These are phyloP conservation scores for Plenodomus tracheiphilus DNA, from an alignment of 2,329 filamentous ascomycete genomes.

Conservation along the genomic window DNA sequence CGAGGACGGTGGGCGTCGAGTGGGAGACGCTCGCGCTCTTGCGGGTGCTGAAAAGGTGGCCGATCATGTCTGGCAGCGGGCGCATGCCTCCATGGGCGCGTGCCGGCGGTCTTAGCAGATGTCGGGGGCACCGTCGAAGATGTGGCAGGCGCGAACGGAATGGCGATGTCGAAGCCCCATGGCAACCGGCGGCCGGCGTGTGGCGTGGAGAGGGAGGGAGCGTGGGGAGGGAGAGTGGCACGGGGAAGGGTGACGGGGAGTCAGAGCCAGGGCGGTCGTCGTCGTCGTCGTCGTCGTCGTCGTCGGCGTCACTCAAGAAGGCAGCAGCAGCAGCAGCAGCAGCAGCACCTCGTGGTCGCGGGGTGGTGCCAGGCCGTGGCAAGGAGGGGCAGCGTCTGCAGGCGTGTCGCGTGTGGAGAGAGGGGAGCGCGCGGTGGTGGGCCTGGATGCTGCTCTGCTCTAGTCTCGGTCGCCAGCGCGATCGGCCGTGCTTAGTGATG, in stretches of 20 bases:
- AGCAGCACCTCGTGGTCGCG: neutral
- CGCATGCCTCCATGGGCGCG: conserved; percentile 17
- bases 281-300: conserved; percentile 9
- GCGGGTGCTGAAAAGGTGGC: conserved; percentile 46
- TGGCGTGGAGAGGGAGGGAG: conserved; percentile 1
- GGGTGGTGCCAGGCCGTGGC: neutral
- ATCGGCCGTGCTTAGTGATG: conserved; percentile 1
- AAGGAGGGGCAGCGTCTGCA: neutral
- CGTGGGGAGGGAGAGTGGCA: conserved; percentile 1
- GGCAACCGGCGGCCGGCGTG: conserved; percentile 14
- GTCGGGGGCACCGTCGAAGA: conserved; percentile 17
- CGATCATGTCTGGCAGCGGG: conserved; percentile 43
- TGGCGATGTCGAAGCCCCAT: conserved; percentile 33
- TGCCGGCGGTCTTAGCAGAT: conserved; percentile 15
- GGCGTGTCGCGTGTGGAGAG: conserved; percentile 4
- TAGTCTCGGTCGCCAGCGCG: neutral
- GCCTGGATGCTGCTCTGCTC: neutral
- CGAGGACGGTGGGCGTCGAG: conserved; percentile 32
- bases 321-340: conserved; percentile 1
- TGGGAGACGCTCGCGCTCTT: conserved; percentile 31
- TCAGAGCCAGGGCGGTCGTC: too few relatives aligned
- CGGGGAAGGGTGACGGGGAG: neutral
- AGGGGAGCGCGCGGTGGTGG: conserved; percentile 5
- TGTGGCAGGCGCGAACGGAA: conserved; percentile 25
- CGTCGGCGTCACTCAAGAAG: neutral